Conservation (phyloP, 2,329 filamentous ascomycete genomes). For the Penicillium palitans region DNA sequence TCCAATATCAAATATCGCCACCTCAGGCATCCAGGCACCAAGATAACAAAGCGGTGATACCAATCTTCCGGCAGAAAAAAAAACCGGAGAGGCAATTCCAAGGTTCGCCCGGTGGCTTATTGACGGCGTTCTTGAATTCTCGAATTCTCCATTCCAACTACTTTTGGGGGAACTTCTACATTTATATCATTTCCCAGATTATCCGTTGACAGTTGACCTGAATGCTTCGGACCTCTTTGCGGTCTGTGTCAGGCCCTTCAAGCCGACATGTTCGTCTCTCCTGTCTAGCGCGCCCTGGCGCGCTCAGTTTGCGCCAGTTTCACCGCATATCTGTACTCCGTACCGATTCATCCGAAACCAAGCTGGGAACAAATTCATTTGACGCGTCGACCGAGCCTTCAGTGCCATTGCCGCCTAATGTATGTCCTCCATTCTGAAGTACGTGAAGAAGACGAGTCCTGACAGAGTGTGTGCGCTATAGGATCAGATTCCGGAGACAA, state of each 20-base stretch:
- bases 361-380: not conserved
- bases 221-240: constrained; percentile 42
- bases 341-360: constrained; percentile 7
- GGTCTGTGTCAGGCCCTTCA: constrained; percentile 38
- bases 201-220: constrained; percentile 17
- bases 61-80: constrained; percentile 18
- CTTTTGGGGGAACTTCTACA: not conserved
- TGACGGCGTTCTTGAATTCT: not conserved
- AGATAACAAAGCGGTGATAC: constrained; percentile 16
- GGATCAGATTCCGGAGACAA: not conserved
- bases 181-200: constrained; percentile 2
- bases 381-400: not conserved
- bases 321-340: constrained; percentile 25
- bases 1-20: not conserved
- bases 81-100: constrained; percentile 6
- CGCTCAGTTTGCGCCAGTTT: constrained; percentile 29
- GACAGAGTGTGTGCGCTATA: not conserved
- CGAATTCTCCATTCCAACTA: not conserved
- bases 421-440: not conserved
- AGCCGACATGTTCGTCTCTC: constrained; percentile 39
- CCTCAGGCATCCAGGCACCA: constrained; percentile 5
- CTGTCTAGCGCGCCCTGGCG: constrained; percentile 30
- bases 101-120: not conserved
- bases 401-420: not conserved
- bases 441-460: not conserved